Base-by-base conservation (phyloP, 2,329 filamentous ascomycete species). In the Claviceps arundinis region DNA sequence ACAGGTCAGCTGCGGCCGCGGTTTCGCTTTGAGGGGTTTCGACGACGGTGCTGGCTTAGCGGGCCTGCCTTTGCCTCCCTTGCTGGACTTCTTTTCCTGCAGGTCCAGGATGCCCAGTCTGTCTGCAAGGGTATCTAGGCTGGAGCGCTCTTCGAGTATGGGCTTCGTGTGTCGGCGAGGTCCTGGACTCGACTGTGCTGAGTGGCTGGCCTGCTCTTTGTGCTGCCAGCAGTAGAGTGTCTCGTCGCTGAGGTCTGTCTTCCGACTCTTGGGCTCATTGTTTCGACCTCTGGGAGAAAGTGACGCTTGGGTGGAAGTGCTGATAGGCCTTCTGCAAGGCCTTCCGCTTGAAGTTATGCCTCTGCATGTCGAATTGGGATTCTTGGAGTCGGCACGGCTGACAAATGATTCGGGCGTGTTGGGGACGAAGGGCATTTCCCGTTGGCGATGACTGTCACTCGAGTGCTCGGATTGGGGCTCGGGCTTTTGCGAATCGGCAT, bases 221-320 rank as follows among this genome's bases (percentile, higher is more conserved):
- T 98, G 93, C 66, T 96, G 89, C 85, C 87, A 95, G 73, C 91
- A 97, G 70, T 89, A 96, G 48, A 84, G 77, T n/a, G 70, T 73
- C 55, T 81, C 76, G 47, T 80, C 75, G 52, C 72, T 69, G 2
- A 77, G 74, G 55, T 81, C 75, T 51, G 72, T 69, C 5, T n/a
- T n/a, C n/a, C n/a, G n/a, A n/a, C n/a, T n/a, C n/a, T 55, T 59
- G 22, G 55, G 55, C 30, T 34, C 30, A 11, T 34, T 34, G 59
- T 54, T 58, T 55, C 60, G 62, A 64, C 50, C 54, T 60, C 55
- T 50, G 5, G 61, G 56, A 38, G 53, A 50, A 49, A 48, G 51
- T 50, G 50, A 40, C 41, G 50, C 17, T 37, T 48, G 62, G 19
- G 77, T 73, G 38, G 47, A 14, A 26, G 14, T 26, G 41, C 45